Conservation (phyloP, 805 yeast species). For the Schizosaccharomyces lindneri region DNA sequence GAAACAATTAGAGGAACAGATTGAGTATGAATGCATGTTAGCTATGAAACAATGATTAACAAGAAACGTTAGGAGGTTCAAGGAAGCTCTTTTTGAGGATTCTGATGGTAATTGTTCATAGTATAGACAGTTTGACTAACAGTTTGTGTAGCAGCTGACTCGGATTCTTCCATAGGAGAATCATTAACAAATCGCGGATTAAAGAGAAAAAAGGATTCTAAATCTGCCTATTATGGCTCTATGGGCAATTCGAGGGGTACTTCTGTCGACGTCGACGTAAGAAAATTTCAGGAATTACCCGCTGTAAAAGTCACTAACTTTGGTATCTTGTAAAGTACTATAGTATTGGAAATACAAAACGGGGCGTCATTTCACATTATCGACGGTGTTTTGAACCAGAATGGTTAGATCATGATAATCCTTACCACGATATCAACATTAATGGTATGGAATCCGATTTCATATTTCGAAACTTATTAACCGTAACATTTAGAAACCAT, state of each 20-base stretch:
- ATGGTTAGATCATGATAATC: not conserved
- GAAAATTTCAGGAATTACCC: no score
- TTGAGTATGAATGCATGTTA: not conserved
- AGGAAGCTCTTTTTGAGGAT: not conserved
- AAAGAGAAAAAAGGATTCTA: not conserved
- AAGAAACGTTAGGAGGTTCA: not conserved
- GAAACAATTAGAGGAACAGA: not conserved
- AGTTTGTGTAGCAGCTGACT: not conserved
- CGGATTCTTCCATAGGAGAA: not conserved
- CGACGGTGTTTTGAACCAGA: not conserved
- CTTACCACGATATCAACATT: not conserved
- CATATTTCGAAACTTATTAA: not conserved
- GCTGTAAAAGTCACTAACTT: no score
- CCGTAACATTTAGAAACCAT: not conserved
- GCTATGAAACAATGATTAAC: not conserved
- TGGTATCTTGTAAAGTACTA: not conserved
- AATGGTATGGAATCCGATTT: not conserved
- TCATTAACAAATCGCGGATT: not conserved
- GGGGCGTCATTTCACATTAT: not conserved
- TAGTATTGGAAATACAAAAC: not conserved
- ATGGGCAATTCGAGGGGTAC: not conserved
- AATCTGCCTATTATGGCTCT: not conserved
- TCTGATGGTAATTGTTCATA: not conserved
- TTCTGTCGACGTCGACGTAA: not conserved
- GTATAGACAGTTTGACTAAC: not conserved